Conservation (phyloP, 1,284 basidiomycete species). For the Xerocomus amazonicus region DNA sequence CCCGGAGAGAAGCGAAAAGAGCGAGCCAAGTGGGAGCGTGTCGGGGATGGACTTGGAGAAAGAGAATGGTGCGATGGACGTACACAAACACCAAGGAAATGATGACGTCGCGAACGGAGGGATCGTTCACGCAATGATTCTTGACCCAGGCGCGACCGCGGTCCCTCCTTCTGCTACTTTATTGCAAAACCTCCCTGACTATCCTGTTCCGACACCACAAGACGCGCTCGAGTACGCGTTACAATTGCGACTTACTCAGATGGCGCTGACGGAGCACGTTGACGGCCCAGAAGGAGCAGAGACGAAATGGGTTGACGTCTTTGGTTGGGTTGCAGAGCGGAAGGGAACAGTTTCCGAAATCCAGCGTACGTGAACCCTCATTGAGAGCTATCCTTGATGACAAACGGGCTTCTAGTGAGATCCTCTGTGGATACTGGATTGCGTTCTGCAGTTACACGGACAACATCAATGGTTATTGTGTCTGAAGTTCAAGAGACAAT, state of each 20-base stretch:
- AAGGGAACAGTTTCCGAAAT: constrained; percentile 36
- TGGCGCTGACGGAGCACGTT: constrained; percentile 78
- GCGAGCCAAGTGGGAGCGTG: neutral
- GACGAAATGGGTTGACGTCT: constrained; percentile 80
- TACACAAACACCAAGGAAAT: neutral
- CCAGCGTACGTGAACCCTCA: constrained; percentile 20
- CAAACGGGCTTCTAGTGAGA: constrained; percentile 18
- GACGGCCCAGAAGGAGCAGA: constrained; percentile 87
- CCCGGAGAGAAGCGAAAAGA: constrained; percentile 7
- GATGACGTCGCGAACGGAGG: constrained; percentile 1
- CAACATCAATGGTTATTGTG: constrained; percentile 17
- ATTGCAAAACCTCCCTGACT: constrained; percentile 51
- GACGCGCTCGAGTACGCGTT: constrained; percentile 78
- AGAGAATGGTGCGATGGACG: constrained; percentile 8
- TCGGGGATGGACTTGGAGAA: constrained; percentile 10
- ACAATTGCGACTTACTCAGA: constrained; percentile 85
- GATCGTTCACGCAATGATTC: constrained; percentile 27
- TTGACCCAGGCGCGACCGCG: constrained; percentile 34
- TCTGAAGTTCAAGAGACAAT: constrained; percentile 13
- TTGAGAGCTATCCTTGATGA: neutral
- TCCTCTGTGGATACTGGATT: constrained; percentile 31
- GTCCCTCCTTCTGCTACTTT: constrained; percentile 50
- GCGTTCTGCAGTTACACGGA: constrained; percentile 26
- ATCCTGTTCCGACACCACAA: constrained; percentile 48
- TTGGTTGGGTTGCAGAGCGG: constrained; percentile 76